A percentile compares a stretch with the other conserved stretches of the same genome.
Conservation (phyloP, 163 green algal species). For the Coccomyxa subellipsoidea region DNA sequence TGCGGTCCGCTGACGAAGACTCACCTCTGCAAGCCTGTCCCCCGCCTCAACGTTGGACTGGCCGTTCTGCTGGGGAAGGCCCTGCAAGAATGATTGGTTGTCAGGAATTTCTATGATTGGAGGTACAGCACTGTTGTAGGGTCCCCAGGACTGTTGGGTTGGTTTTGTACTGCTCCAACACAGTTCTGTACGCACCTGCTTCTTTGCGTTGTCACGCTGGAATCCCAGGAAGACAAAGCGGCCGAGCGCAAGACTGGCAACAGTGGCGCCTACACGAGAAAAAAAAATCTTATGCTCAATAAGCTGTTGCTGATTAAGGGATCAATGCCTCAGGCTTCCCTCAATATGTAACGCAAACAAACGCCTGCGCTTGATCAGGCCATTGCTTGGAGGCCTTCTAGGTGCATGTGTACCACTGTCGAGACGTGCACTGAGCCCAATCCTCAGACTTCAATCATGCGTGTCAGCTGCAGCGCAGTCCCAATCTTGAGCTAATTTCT, state of each 20-base stretch:
- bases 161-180: not conserved
- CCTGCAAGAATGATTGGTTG: not conserved
- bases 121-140: not conserved
- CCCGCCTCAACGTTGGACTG: slow-evolving; percentile 55
- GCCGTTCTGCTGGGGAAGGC: slow-evolving; percentile 58
- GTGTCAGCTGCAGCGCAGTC: not conserved
- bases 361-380: too few relatives aligned
- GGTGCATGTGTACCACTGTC: too few relatives aligned
- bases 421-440: too few relatives aligned
- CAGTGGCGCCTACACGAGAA: slow-evolving; percentile 14
- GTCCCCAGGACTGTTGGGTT: not conserved
- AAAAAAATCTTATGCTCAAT: not conserved
- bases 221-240: slow-evolving; percentile 74
- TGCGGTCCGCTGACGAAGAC: too few relatives aligned
- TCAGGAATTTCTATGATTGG: too few relatives aligned
- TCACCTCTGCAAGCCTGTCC: slow-evolving; percentile 32
- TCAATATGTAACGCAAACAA: too few relatives aligned
- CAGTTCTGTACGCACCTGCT: not conserved
- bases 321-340: too few relatives aligned
- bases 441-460: not conserved
- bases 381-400: too few relatives aligned
- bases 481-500: not conserved
- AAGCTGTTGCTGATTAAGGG: too few relatives aligned
- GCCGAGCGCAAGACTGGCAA: slow-evolving; percentile 50
- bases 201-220: slow-evolving; percentile 35